Base-by-base conservation (phyloP, 768 basidiomycete genomes). In the Phaeotremella skinneri region DNA sequence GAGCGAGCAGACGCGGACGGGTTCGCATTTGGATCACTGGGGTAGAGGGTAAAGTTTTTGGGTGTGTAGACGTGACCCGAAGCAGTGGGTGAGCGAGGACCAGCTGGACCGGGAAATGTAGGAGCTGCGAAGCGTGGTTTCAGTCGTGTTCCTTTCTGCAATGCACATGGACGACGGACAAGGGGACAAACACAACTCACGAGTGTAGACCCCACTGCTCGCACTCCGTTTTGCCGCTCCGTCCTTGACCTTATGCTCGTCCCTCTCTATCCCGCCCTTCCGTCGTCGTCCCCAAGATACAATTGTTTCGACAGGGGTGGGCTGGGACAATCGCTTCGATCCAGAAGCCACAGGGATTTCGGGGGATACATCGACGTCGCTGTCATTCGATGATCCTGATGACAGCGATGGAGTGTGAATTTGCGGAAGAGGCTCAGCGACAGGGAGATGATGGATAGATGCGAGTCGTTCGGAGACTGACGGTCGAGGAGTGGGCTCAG, bases 181-280 rank as follows among this genome's bases (percentile, higher is more conserved):
- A 7, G 7, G 7, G 9, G 17, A 20, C 13, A 7, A 21, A 45
- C 9, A 9, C 6, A 23, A 56, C 62, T 55, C 32, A 63, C 62
- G 63, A 20, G 63, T 64, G 41, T 64, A 64, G 2, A 64, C 58
- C 23, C 63, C 63, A 14, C 51, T 55, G 3, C 54, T 60, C 30
- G 58, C 48, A 42, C 31, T 50, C 47, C 56, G 59, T 37, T 59
- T 56, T 13, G 47, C 54, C 1, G 56, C 59, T 17, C 63, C 63
- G 50, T 64, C 63, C 2, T 56, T 55, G 3, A 64, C 50, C 53
- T 64, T 64, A 34, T 52, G 54, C 29, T 55, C 63, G 56, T 64
- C 63, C 37, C 48, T 64, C 43, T 45, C 43, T 7, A 45, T 45
- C 6, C 43, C 43, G 23, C 43, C 20, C 6, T 23, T 45, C 43